These are phyloP conservation scores for Tillandsia leiboldiana DNA, from an alignment of 176 grass and related monocot species.

Conservation along the genomic window DNA sequence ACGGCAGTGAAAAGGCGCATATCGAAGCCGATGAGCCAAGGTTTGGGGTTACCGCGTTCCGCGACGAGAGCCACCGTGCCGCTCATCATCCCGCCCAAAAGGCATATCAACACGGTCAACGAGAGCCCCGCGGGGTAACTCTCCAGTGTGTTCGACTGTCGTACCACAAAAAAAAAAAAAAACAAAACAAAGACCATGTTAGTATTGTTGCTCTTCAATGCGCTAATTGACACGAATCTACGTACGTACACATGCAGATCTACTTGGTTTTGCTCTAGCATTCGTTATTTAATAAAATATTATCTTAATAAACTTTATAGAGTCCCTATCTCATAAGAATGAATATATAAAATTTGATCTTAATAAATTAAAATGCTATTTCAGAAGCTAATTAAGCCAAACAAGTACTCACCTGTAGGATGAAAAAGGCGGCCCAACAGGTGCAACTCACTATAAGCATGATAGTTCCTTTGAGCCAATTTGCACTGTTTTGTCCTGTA, in stretches of 20 bases:
- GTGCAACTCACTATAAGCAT: slow-evolving; percentile 45
- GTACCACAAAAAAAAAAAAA: too few species aligned
- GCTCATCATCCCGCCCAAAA: slow-evolving; percentile 52
- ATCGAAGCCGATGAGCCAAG: slow-evolving; percentile 82
- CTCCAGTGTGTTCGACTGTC: slow-evolving; percentile 48
- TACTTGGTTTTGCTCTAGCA: too few species aligned
- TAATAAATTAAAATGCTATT: too few species aligned
- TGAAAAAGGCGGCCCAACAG: slow-evolving; percentile 72
- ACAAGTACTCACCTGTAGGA: slow-evolving; percentile 43
- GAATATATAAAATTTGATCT: too few species aligned
- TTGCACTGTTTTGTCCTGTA: neutral
- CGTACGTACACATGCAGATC: too few species aligned
- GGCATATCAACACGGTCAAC: slow-evolving; percentile 64
- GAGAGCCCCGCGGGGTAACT: slow-evolving; percentile 70
- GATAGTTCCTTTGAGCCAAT: slow-evolving; percentile 62
- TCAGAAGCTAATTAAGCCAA: neutral
- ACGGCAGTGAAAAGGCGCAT: slow-evolving; percentile 68
- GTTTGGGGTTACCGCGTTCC: slow-evolving; percentile 43
- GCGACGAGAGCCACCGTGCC: slow-evolving; percentile 47
- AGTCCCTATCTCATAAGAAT: too few species aligned
- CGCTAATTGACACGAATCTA: too few species aligned
- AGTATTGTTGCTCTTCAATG: too few species aligned
- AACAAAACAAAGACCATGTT: too few species aligned
- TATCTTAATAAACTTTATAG: too few species aligned
- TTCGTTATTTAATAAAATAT: too few species aligned